Evolutionary conservation across 1,284 basidiomycete species (phyloP), one percentile per base, ranked within the genome.

Genomic region (Violaceomyces palustris): DNA sequence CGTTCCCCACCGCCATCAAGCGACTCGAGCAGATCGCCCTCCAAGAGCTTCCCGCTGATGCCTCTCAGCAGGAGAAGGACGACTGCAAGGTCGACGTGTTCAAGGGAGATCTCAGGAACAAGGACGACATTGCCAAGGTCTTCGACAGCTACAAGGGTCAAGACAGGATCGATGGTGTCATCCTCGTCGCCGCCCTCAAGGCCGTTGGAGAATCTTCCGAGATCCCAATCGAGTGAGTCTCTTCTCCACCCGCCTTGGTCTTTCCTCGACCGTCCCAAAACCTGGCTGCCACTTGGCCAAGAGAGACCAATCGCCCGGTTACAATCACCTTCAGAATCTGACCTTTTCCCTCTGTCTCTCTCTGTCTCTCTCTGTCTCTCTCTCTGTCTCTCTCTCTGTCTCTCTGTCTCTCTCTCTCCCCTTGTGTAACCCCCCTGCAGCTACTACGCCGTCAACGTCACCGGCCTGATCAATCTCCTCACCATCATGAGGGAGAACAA

Each of bases 161-260:
- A 17, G 67, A 70, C 49, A 59, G 53, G 38, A 89, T 98, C 64
- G 96, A 89, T 87, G 93, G 90, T 46, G 89, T 96, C 35, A 81
- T 99, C 52, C 94, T 98, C 74, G 83, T 97, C 49, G 94, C 93
- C 18, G 94, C 94, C 3, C 86, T 90, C 79, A 98, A 98, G 78
- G 91, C 93, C 12, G 94, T 98, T 22, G 94, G 94, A 39, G 94
- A 99, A 76, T 91, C 88, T n/a, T 85, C 85, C 21, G 88, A 96
- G 76, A 85, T 90, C 48, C 94, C 94, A 11, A 77, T 98, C 71
- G 82, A 84, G 12, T 97, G 60, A 91, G 91, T 77, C 96, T 94
- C 96, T 47, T 76, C 80, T 27, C 90, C 88, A 9, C 90, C 89
- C 3, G 76, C 93, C 50, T 80, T 35, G 58, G 77, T 78, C 53